Conservation (phyloP, 495 filamentous ascomycete genomes). For the Podospora didyma region DNA sequence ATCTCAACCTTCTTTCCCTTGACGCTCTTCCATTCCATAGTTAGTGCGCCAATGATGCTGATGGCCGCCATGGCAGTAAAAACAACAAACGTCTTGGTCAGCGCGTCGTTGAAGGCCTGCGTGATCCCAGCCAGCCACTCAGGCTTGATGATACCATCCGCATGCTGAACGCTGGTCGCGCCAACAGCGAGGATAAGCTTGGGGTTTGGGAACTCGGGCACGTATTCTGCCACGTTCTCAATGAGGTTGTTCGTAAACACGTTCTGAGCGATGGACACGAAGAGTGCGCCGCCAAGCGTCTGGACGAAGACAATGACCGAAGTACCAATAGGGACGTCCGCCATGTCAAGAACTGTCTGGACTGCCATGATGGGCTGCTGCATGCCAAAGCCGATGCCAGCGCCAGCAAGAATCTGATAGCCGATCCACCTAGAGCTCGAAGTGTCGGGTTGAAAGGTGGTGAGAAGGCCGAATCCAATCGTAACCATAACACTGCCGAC, state of each 20-base stretch:
- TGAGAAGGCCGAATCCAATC: conserved; percentile 67
- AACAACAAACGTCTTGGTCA: conserved; percentile 67
- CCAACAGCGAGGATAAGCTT: conserved; percentile 53
- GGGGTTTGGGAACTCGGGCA: conserved; percentile 48
- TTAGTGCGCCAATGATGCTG: conserved; percentile 55
- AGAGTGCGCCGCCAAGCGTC: conserved; percentile 67
- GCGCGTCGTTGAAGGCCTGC: conserved; percentile 64
- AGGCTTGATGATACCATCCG: conserved; percentile 41
- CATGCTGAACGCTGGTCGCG: conserved; percentile 59
- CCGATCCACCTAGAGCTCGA: conserved; percentile 66
- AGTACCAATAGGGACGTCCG: conserved; percentile 64
- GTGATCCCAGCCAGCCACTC: conserved; percentile 53
- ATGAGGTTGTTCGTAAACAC: conserved; percentile 71
- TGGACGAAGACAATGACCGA: conserved; percentile 67
- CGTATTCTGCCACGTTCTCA: conserved; percentile 46
- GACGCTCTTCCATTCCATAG: conserved; percentile 76
- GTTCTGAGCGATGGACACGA: conserved; percentile 72
- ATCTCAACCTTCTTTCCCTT: conserved; percentile 78
- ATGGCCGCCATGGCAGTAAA: conserved; percentile 59
- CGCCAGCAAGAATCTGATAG: conserved; percentile 66
- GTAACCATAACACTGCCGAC: conserved; percentile 53
- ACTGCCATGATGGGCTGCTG: conserved; percentile 65
- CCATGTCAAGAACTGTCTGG: conserved; percentile 58
- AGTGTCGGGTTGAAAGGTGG: conserved; percentile 56
- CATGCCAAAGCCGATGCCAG: conserved; percentile 65